A percentile compares a stretch with the other conserved stretches of the same genome.
Conservation (phyloP, 2,329 filamentous ascomycete species). For the Drechslerella stenobrocha region DNA sequence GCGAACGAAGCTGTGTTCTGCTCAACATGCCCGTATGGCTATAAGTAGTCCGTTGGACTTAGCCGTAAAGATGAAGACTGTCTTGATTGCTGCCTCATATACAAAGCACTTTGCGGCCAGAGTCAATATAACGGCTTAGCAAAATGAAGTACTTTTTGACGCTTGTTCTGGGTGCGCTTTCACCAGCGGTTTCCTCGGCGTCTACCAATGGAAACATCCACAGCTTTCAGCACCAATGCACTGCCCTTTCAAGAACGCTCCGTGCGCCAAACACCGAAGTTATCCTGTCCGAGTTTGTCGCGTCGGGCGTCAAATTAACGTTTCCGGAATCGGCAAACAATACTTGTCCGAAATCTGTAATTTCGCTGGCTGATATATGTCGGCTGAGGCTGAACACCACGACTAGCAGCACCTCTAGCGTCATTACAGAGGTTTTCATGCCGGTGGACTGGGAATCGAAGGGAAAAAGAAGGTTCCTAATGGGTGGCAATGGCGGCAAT, state of each 20-base stretch:
- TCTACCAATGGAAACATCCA: background rate
- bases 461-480: conserved; percentile 31
- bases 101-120: no score
- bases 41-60: no score
- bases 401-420: conserved; percentile 40
- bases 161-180: background rate
- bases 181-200: background rate
- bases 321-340: conserved; percentile 27
- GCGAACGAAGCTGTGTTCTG: no score
- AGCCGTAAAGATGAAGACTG: no score
- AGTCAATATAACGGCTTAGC: no score
- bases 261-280: conserved; percentile 13
- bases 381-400: conserved; percentile 27
- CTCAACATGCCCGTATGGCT: no score
- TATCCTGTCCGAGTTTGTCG: conserved; percentile 17
- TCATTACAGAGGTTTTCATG: conserved; percentile 43
- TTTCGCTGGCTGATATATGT: conserved; percentile 28
- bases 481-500: conserved; percentile 40
- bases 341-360: conserved; percentile 19
- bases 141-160: no score
- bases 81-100: no score
- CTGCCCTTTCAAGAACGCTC: conserved; percentile 5
- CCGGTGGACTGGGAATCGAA: conserved; percentile 29
- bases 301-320: conserved; percentile 18
- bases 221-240: conserved; percentile 16